Percentiles rank a stretch among this genome's conserved stretches.
phyloP scores from a whole-genome alignment of 805 yeast species.

The Nakazawaea ambrosiae region DNA sequence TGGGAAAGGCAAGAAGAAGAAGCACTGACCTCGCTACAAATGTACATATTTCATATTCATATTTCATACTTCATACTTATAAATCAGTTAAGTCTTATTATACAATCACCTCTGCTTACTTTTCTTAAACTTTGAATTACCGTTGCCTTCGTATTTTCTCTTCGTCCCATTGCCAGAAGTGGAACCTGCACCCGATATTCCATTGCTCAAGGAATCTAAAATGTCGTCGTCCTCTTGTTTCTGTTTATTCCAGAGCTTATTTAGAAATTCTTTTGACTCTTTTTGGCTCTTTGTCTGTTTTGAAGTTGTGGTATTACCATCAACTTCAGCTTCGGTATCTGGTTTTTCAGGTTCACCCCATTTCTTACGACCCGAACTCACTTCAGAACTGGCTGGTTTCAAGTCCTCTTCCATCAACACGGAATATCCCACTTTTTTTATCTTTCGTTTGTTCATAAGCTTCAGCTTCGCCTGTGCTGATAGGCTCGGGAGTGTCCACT shows the following conservation, averaged over 20 bases:
- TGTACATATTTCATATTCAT: neutral
- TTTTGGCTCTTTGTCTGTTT: slow-evolving; percentile 7
- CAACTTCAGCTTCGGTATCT: slow-evolving; percentile 16
- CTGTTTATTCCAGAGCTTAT: slow-evolving; percentile 12
- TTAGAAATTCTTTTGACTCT: slow-evolving; percentile 10
- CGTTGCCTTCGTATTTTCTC: slow-evolving; percentile 1
- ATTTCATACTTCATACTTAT: no score
- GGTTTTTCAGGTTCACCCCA: slow-evolving; percentile 20
- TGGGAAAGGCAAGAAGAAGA: slow-evolving; percentile 25
- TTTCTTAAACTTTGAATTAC: slow-evolving; percentile 1
- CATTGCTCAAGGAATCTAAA: slow-evolving; percentile 7
- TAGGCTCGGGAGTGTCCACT: slow-evolving; percentile 38
- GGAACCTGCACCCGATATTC: slow-evolving; percentile 8
- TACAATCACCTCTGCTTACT: neutral
- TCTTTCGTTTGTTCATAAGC: slow-evolving; percentile 18
- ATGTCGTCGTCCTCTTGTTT: slow-evolving; percentile 7
- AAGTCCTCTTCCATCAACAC: slow-evolving; percentile 10
- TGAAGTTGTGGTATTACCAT: neutral
- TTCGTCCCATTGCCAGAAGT: neutral
- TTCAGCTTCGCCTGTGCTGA: slow-evolving; percentile 1
- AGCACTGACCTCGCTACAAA: slow-evolving; percentile 8
- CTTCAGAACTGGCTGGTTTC: slow-evolving; percentile 7
- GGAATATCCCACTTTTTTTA: slow-evolving; percentile 22
- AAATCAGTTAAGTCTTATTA: neutral
- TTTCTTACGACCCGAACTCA: slow-evolving; percentile 7